These are phyloP conservation scores for Endotrypanum monterogeii DNA, from an alignment of 208 protist species.

Conservation along the genomic window DNA sequence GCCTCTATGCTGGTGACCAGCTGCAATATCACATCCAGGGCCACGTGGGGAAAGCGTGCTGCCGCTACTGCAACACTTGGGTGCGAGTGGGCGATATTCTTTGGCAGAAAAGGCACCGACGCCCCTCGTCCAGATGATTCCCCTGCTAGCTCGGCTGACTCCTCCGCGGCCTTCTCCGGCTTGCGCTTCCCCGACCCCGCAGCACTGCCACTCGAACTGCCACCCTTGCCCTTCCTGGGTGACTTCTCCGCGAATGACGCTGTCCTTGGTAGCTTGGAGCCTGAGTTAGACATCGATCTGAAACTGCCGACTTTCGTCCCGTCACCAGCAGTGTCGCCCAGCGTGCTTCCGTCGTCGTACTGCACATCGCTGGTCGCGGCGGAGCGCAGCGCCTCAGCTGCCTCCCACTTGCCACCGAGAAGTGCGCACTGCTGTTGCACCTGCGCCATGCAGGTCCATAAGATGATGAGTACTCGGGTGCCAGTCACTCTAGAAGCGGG, in stretches of 20 bases:
- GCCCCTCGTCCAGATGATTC: background rate
- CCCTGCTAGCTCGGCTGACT: slow-evolving; percentile 1
- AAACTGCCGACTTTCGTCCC: background rate
- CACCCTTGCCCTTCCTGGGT: slow-evolving; percentile 3
- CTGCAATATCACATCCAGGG: slow-evolving; percentile 23
- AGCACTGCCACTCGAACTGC: background rate
- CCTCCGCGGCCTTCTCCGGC: slow-evolving; percentile 5
- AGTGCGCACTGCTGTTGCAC: slow-evolving; percentile 32
- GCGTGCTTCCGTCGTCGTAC: slow-evolving; percentile 7
- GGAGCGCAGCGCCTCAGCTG: slow-evolving; percentile 20
- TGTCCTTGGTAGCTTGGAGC: background rate
- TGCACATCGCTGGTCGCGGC: slow-evolving; percentile 20
- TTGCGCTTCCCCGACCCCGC: slow-evolving; percentile 4
- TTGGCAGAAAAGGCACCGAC: background rate
- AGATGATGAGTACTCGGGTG: slow-evolving; percentile 19
- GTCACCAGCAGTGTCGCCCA: background rate
- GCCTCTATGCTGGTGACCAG: slow-evolving; percentile 16
- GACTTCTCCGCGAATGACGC: background rate
- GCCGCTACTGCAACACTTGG: slow-evolving; percentile 37
- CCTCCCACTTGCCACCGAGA: slow-evolving; percentile 16
- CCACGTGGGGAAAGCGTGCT: slow-evolving; percentile 30
- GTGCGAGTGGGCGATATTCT: slow-evolving; percentile 16
- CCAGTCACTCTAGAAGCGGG: slow-evolving; percentile 7
- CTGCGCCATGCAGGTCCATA: slow-evolving; percentile 22
- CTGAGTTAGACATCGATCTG: background rate